A percentile compares a stretch with the other conserved stretches of the same genome.
phyloP scores from a whole-genome alignment of 2,329 filamentous ascomycete genomes.

The Fusarium brevicatenulatum region DNA sequence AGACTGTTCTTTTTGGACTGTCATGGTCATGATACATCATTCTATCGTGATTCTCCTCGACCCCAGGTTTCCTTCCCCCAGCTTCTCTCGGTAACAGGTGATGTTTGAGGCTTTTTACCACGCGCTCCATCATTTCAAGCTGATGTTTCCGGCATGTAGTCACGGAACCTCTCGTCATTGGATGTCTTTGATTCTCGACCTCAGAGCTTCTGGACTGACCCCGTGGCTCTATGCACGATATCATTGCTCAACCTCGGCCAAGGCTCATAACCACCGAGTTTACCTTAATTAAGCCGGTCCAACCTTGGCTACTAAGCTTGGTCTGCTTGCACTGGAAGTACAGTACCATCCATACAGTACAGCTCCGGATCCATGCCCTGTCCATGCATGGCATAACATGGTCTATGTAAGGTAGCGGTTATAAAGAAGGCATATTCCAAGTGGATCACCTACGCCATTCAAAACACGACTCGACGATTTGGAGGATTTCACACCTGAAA shows the following conservation, averaged over 20 bases:
- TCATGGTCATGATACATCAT: conserved; percentile 17
- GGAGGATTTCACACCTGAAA: not conserved
- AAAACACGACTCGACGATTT: conserved; percentile 21
- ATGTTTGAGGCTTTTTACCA: conserved; percentile 16
- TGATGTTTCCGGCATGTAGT: conserved; percentile 13
- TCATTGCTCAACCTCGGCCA: conserved; percentile 32
- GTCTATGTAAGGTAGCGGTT: conserved; percentile 24
- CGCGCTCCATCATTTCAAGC: not conserved
- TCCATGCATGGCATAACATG: conserved; percentile 19
- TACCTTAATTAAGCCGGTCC: not conserved
- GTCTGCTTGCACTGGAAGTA: not conserved
- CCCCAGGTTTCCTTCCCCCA: conserved; percentile 22
- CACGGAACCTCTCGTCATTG: conserved; percentile 2
- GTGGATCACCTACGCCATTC: conserved; percentile 29
- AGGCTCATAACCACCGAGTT: not conserved
- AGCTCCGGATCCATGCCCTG: conserved; percentile 14
- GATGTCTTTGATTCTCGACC: conserved; percentile 12
- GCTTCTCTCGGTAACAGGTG: conserved; percentile 5
- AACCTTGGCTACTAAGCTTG: not conserved
- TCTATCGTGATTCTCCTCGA: conserved; percentile 18
- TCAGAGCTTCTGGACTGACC: conserved; percentile 19
- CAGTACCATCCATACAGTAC: conserved; percentile 17
- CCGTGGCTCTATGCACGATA: conserved; percentile 33
- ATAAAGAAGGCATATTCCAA: conserved; percentile 19
- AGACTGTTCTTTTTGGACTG: not conserved